Evolutionary conservation across 2,329 filamentous ascomycete species (phyloP).

Genomic region (Botrytis elliptica): DNA sequence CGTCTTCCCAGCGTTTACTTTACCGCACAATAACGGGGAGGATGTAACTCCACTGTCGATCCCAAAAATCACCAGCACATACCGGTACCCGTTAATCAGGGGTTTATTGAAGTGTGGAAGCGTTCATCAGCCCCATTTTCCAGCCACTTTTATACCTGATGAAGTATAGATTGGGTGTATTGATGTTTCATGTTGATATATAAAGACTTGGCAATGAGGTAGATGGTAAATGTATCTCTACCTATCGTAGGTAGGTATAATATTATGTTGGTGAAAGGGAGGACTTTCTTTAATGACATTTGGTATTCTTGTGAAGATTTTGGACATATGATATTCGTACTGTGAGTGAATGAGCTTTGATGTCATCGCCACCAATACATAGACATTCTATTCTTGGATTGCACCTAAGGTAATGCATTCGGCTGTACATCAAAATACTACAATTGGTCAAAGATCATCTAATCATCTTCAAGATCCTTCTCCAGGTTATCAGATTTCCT

Average conservation of each 20-base stretch:
- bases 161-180: no score
- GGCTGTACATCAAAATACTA: background rate
- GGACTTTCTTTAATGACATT: background rate
- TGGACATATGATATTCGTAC: background rate
- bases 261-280: background rate
- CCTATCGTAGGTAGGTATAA: background rate
- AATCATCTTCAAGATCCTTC: background rate
- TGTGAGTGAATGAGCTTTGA: background rate
- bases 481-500: background rate
- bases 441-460: background rate
- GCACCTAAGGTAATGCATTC: background rate
- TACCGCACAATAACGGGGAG: background rate
- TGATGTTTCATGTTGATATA: background rate
- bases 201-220: background rate
- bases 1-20: background rate
- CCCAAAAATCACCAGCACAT: background rate
- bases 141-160: background rate
- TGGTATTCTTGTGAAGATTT: background rate
- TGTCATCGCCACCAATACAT: background rate
- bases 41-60: slow-evolving; percentile 5
- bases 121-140: slow-evolving; percentile 4
- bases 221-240: background rate
- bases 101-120: background rate
- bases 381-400: background rate
- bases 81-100: background rate